Base-by-base conservation (phyloP, 2,329 filamentous ascomycete species). In the Pseudogymnoascus sp. region DNA sequence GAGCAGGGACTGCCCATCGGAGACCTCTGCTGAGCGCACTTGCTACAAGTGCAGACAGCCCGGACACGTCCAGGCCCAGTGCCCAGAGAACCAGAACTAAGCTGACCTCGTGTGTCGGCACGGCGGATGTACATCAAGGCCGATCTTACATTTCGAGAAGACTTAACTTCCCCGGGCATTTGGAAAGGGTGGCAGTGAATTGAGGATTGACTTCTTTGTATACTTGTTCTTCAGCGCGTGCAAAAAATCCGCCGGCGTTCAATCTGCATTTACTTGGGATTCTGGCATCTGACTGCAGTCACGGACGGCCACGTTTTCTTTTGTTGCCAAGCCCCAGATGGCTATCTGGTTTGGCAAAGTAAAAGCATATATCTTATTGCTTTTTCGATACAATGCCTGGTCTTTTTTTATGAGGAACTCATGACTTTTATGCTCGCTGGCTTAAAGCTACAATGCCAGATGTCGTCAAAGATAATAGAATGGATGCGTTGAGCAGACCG, bases 1-100 rank as follows among this genome's bases (percentile, higher is more conserved):
- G 77, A 96, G 90, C 69, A 90, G 93, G 69, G 95, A 99, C 79
- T 99, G 95, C 85, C 89, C 93, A 72, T 93, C 93, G 76, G 93
- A 96, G 80, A 90, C 90, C 65, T 85, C 87, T 71, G 84, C 86
- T 74, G 93, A 97, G 85, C 93, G 96, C 77, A 92, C 96, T 76
- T 99, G 95, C 88, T 99, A 99, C 86, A 96, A 96, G 84, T 97
- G 85, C 83, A 84, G 88, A 79, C 84, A 86, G 77, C 74, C 86
- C 70, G 93, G 93, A 72, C 93, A 97, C 80, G 89, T 97, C 76
- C 93, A 97, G 86, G 87, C 90, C 72, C 86, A 90, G 73, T 99
- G 95, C 88, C 91, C 93, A 74, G 59, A 60, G 59, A 60, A 60
- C 59, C 59, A 60, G 59, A 92, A 89, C 83, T 90, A 89, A 78